Base-by-base conservation (phyloP, 169 alveolate species). In the Cryptosporidium tyzzeri region DNA sequence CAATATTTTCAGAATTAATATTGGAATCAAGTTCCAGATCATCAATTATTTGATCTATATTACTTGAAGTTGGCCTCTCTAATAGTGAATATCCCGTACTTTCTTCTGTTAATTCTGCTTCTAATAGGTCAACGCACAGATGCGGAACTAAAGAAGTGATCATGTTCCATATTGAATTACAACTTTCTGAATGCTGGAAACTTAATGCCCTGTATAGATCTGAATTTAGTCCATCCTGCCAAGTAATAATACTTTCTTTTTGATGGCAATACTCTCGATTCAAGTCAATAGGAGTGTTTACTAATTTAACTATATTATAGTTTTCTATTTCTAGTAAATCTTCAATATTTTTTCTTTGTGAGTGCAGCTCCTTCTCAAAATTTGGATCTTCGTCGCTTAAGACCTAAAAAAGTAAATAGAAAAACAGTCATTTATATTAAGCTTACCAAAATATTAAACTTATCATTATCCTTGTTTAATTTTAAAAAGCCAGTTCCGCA, bases 111-210 rank as follows among this genome's bases (percentile, higher is more conserved):
- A 26, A 26, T 37, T 80, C 75, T 29, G 31, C 41, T 16, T 80
- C 89, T 41, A 65, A 16, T 16, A 80, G 75, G 44, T 80, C 89
- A 29, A 80, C 89, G 59, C 89, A 80, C 26, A 80, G 45, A 59
- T 80, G 65, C 2, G 89, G 89, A 21, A 65, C 89, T 26, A 80
- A 45, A 16, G 89, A n/a, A 23, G 65, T 23, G 41, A 80, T 80
- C 23, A 80, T 41, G 33, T 29, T 44, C 93, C 93, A 91, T 33
- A 67, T 44, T 48, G 93, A 71, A 59, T 85, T 85, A 51, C 93
- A 91, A 73, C 93, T 89, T 44, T 91, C 91, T 35, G 93, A 85
- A 65, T 91, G 92, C 35, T 91, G 93, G 18, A 91, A 91, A 21
- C 92, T 85, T 41, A 91, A 55, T 23, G 93, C 93, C n/a, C 93